Percentiles rank a stretch among this genome's conserved stretches.
phyloP scores from a whole-genome alignment of 2,329 filamentous ascomycete genomes.

The Fusarium irregulare region DNA sequence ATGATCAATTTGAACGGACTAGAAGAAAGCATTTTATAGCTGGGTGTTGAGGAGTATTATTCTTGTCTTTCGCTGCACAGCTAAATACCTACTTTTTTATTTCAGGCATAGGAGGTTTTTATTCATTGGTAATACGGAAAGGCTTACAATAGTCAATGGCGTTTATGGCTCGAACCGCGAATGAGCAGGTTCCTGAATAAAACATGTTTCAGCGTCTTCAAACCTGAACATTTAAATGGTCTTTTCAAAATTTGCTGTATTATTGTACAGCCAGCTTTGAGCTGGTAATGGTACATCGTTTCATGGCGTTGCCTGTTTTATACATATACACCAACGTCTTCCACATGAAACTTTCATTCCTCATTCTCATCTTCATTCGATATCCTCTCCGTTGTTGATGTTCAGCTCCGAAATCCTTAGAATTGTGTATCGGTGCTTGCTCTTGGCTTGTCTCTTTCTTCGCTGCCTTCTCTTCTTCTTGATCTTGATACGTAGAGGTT shows the following conservation, averaged over 20 bases:
- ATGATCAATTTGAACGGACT: constrained; percentile 42
- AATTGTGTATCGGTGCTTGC: constrained; percentile 92
- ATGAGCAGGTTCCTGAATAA: constrained; percentile 32
- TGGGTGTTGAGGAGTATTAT: constrained; percentile 49
- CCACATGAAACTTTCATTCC: constrained; percentile 21
- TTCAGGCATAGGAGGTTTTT: constrained; percentile 23
- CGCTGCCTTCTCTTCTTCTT: constrained; percentile 85
- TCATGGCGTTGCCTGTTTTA: constrained; percentile 40
- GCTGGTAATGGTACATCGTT: constrained; percentile 46
- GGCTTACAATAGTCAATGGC: constrained; percentile 33
- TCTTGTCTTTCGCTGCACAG: constrained; percentile 43
- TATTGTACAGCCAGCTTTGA: constrained; percentile 47
- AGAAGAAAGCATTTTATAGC: constrained; percentile 44
- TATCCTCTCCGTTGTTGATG: constrained; percentile 62
- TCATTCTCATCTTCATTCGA: constrained; percentile 46
- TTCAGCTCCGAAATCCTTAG: constrained; percentile 85
- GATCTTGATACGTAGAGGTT: constrained; percentile 80
- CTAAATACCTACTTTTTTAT: constrained; percentile 39
- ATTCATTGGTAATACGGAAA: constrained; percentile 29
- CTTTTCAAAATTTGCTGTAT: constrained; percentile 37
- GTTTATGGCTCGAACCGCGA: constrained; percentile 27
- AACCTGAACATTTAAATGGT: constrained; percentile 1
- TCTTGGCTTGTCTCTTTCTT: constrained; percentile 79
- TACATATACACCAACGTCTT: constrained; percentile 38
- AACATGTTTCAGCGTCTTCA: constrained; percentile 37